Evolutionary conservation across 495 filamentous ascomycete genomes (phyloP).

Genomic region (Talaromyces nanjingensis): DNA sequence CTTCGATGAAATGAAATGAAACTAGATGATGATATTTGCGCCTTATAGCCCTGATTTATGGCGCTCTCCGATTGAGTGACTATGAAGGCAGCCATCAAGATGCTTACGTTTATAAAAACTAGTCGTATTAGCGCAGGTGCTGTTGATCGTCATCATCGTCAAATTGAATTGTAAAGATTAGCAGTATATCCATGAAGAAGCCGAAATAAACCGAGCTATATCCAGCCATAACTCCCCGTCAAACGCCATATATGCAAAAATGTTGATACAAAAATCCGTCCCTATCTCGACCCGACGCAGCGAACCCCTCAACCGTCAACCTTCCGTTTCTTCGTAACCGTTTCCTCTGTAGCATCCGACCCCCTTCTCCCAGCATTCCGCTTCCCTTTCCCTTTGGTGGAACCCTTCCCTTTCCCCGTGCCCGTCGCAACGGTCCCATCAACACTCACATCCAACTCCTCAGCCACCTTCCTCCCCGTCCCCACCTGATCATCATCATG

Average conservation of each 20-base stretch:
- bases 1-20: background rate
- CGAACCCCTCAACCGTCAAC: constrained; percentile 8
- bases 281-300: background rate
- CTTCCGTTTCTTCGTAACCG: constrained; percentile 36
- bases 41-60: too few relatives aligned
- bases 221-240: background rate
- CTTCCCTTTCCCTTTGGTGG: constrained; percentile 35
- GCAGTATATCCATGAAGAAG: background rate
- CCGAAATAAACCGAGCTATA: background rate
- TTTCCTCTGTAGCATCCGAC: constrained; percentile 40
- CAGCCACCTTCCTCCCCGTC: constrained; percentile 29
- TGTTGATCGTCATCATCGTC: too few relatives aligned
- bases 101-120: too few relatives aligned
- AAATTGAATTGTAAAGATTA: background rate
- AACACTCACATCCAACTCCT: constrained; percentile 18
- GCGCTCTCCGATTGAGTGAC: too few relatives aligned
- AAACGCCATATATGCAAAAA: background rate
- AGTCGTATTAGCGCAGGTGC: too few relatives aligned
- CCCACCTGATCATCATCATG: constrained; percentile 43
- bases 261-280: background rate
- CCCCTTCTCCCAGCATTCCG: constrained; percentile 25
- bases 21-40: too few relatives aligned
- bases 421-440: constrained; percentile 17
- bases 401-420: constrained; percentile 20
- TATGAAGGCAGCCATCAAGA: too few relatives aligned